Conservation (phyloP, 129 eudicot genomes). For the Tagetes patula region DNA sequence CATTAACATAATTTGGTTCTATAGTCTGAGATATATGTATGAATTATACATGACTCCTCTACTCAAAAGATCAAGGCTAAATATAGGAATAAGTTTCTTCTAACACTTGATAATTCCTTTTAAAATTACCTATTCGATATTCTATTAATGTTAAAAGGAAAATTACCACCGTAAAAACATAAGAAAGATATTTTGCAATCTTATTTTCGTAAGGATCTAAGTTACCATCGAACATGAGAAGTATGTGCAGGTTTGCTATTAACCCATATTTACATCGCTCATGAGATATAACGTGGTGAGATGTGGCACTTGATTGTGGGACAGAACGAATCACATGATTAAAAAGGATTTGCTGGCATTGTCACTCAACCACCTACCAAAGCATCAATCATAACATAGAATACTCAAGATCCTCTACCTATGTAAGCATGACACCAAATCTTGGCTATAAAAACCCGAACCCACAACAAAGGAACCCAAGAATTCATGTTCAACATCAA, state of each 20-base stretch:
- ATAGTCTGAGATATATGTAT: slow-evolving; percentile 10
- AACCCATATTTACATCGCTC: neutral
- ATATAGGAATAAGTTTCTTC: slow-evolving; percentile 7
- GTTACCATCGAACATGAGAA: neutral
- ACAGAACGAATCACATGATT: neutral
- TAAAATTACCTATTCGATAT: neutral
- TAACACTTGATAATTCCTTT: neutral
- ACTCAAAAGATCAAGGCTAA: neutral
- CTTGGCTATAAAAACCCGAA: neutral
- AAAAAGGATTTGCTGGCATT: neutral
- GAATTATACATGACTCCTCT: neutral
- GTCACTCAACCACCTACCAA: neutral
- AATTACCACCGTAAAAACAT: neutral
- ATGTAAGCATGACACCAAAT: neutral
- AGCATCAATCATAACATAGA: neutral
- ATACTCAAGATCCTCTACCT: neutral
- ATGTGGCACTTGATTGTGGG: neutral
- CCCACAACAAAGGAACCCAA: neutral
- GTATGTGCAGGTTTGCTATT: neutral
- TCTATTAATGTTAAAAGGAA: neutral
- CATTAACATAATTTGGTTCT: slow-evolving; percentile 8
- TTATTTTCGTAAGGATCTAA: neutral
- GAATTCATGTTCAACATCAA: neutral
- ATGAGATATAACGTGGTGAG: neutral
- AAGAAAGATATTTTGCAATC: neutral